Evolutionary conservation across 208 protist species (phyloP).

Genomic region (Crithidia expoeki): DNA sequence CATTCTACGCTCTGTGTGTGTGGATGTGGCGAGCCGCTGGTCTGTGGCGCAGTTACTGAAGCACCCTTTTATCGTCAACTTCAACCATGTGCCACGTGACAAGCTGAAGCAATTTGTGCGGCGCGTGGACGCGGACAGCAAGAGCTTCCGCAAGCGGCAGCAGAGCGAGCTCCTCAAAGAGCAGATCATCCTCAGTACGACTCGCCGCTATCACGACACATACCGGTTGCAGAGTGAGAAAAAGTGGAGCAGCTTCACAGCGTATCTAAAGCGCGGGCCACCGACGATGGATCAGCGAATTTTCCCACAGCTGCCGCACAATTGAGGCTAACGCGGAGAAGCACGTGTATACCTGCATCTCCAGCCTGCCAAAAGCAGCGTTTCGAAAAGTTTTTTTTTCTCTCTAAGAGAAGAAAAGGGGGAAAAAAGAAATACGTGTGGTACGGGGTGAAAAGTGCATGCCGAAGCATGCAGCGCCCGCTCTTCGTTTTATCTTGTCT

Average conservation of each 20-base stretch:
- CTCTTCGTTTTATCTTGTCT: no score
- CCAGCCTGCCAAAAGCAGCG: not conserved
- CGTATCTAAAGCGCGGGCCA: conserved; percentile 66
- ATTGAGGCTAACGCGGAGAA: not conserved
- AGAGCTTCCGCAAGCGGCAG: conserved; percentile 67
- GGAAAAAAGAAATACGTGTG: no score
- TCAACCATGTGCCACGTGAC: conserved; percentile 57
- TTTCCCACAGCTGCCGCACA: conserved; percentile 60
- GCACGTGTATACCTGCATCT: no score
- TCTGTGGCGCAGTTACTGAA: conserved; percentile 66
- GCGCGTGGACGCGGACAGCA: conserved; percentile 67
- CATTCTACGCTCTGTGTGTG: conserved; percentile 66
- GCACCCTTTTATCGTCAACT: conserved; percentile 82
- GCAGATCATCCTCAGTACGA: conserved; percentile 81
- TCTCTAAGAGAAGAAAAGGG: no score
- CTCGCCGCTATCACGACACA: conserved; percentile 51
- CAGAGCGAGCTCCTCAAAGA: conserved; percentile 72
- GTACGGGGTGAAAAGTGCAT: no score
- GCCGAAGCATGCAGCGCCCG: no score
- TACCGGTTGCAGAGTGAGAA: conserved; percentile 68
- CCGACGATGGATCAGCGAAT: conserved; percentile 64
- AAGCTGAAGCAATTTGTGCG: conserved; percentile 83
- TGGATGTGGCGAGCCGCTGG: conserved; percentile 56
- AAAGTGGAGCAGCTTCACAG: conserved; percentile 72
- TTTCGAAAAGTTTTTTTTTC: no score